Conservation (phyloP, 257 asterid genomes). For the Solanum ossicruentum region DNA sequence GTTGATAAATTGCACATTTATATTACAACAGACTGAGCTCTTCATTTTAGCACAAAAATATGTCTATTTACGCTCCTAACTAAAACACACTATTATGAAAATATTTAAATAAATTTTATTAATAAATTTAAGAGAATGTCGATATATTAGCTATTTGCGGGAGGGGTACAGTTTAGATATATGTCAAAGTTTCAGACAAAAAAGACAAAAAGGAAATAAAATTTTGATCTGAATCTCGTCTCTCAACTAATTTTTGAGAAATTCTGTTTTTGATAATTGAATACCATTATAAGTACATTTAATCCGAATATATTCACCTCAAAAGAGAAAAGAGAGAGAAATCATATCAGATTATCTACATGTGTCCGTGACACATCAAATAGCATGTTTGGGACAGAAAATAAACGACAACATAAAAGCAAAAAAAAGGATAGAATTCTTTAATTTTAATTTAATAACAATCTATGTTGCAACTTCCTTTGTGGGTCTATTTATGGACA, state of each 20-base stretch:
- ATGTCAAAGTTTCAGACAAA: too few relatives aligned
- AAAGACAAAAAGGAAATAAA: too few relatives aligned
- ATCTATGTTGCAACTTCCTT: background rate
- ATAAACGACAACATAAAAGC: background rate
- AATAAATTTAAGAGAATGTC: background rate
- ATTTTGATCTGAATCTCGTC: too few relatives aligned
- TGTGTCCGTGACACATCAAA: background rate
- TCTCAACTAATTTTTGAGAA: too few relatives aligned
- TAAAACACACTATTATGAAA: background rate
- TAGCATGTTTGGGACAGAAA: background rate
- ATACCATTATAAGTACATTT: too few relatives aligned
- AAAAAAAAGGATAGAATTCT: background rate
- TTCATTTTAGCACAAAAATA: too few relatives aligned
- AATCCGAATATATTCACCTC: background rate
- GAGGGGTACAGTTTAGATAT: too few relatives aligned
- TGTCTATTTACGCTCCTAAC: background rate
- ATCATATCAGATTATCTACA: background rate
- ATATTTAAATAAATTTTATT: background rate
- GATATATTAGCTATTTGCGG: too few relatives aligned
- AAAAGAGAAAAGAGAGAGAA: background rate
- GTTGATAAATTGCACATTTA: too few relatives aligned
- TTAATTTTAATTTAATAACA: background rate
- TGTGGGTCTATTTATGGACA: background rate
- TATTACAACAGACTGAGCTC: background rate
- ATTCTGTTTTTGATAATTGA: too few relatives aligned